Base-by-base conservation (phyloP, 805 yeast species). In the Spathaspora girioi region DNA sequence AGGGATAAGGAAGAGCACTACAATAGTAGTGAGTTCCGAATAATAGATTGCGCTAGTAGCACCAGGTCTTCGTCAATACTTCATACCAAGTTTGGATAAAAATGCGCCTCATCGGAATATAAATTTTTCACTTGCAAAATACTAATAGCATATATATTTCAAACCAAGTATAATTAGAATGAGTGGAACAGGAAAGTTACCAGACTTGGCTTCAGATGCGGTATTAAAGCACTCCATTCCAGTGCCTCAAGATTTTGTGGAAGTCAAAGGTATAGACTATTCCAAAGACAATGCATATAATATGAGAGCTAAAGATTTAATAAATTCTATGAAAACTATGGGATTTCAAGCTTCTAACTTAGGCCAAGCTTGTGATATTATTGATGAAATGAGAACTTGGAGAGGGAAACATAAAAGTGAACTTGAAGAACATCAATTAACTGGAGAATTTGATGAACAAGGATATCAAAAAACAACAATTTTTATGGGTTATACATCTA, bases 401-500 rank as follows among this genome's bases (percentile, higher is more conserved):
- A 83, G 93, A 70, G 99, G 98, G 50, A 80, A 80, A 52, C 88
- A 88, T 61, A 80, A 71, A 35, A 84, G 82, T 47, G 83, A 79
- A 45, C 71, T 87, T 46, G 85, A 80, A 48, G 96, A 86, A 49
- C 89, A 86, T 63, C 79, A 76, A 59, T 53, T 64, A 48, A 56
- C 52, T 35, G 96, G 96, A 45, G 83, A 81, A 56, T 88, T 87
- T 64, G 96, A 88, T 65, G 90, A 82, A 2, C 73, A 79, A 8
- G 96, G 96, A 19, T 78, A 68, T 59, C 97, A 89, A 67, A 88
- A 86, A 64, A 79, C 97, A 27, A 94, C 99, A 6, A 86, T 94
- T 48, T 94, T 94, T 65, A 77, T 94, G 80, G 99, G 99, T 38
- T 94, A 87, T 72, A 94, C 99, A 44, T 93, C 98, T 9, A 94